Evolutionary conservation across 192 early-diverging fungal genomes (phyloP).

Genomic region (Coemansia sp.): DNA sequence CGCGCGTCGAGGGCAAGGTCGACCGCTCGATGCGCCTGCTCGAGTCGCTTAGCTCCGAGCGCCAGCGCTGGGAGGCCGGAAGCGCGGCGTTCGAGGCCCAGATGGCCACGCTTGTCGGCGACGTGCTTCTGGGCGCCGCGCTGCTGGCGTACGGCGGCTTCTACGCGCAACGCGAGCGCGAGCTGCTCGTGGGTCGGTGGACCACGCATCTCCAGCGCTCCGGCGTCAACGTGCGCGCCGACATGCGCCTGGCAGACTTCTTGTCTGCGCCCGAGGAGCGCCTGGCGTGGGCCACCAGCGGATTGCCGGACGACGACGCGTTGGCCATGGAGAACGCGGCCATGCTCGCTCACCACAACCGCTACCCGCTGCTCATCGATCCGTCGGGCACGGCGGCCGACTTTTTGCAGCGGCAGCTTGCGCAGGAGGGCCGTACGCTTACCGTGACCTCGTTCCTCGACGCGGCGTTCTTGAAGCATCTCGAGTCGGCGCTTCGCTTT

Average conservation of each 20-base stretch:
- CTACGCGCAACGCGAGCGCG: constrained; percentile 96
- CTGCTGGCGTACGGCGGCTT: constrained; percentile 95
- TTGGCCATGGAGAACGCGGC: constrained; percentile 98
- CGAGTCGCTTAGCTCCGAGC: constrained; percentile 86
- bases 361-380: constrained; percentile 98
- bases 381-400: constrained; percentile 90
- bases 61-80: constrained; percentile 84
- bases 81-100: constrained; percentile 90
- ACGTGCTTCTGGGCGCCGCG: constrained; percentile 88
- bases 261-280: constrained; percentile 90
- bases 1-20: constrained; percentile 87
- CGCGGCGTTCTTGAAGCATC: constrained; percentile 91
- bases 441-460: constrained; percentile 97
- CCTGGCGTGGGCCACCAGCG: constrained; percentile 80
- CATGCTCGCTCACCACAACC: constrained; percentile 90
- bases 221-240: constrained; percentile 68
- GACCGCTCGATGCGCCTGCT: constrained; percentile 86
- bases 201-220: constrained; percentile 54
- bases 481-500: constrained; percentile 97
- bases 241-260: constrained; percentile 85
- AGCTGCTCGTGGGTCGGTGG: constrained; percentile 78
- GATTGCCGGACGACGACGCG: constrained; percentile 78
- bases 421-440: constrained; percentile 62
- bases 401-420: constrained; percentile 72
- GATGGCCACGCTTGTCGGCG: constrained; percentile 98